Evolutionary conservation across 2,329 filamentous ascomycete genomes (phyloP).

Genomic region (Chaetomium sp.): DNA sequence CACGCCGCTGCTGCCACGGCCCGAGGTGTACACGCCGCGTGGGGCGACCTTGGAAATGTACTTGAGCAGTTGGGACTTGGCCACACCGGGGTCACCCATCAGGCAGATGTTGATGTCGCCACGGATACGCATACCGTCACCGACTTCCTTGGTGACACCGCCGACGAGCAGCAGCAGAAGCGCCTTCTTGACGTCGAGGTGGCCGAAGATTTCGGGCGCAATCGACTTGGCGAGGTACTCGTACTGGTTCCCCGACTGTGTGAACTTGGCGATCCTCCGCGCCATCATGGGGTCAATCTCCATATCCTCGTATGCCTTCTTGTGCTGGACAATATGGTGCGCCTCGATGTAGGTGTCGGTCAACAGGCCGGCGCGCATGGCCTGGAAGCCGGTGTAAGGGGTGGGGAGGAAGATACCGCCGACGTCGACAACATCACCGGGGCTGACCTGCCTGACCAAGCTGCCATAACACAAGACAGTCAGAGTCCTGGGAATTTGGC

Average conservation of each 20-base stretch:
- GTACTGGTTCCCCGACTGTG: slow-evolving; percentile 87
- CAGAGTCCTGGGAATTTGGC: slow-evolving; percentile 90
- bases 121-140: slow-evolving; percentile 97
- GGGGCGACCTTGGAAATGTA: slow-evolving; percentile 98
- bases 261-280: slow-evolving; percentile 81
- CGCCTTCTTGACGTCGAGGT: slow-evolving; percentile 97
- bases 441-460: slow-evolving; percentile 83
- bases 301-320: slow-evolving; percentile 96
- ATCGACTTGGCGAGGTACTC: slow-evolving; percentile 95
- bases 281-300: slow-evolving; percentile 78
- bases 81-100: slow-evolving; percentile 99
- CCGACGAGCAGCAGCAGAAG: slow-evolving; percentile 93
- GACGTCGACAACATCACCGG: slow-evolving; percentile 91
- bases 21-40: slow-evolving; percentile 82
- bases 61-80: slow-evolving; percentile 96
- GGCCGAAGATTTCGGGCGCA: slow-evolving; percentile 94
- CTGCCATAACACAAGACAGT: slow-evolving; percentile 89
- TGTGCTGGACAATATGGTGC: slow-evolving; percentile 91
- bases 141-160: slow-evolving; percentile 94
- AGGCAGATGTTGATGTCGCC: slow-evolving; percentile 98
- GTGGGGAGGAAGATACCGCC: slow-evolving; percentile 95
- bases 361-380: slow-evolving; percentile 91
- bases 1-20: slow-evolving; percentile 78
- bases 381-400: slow-evolving; percentile 98
- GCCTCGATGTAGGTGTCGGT: slow-evolving; percentile 98